Conservation (phyloP, 2,329 filamentous ascomycete genomes). For the Nemania sp. region DNA sequence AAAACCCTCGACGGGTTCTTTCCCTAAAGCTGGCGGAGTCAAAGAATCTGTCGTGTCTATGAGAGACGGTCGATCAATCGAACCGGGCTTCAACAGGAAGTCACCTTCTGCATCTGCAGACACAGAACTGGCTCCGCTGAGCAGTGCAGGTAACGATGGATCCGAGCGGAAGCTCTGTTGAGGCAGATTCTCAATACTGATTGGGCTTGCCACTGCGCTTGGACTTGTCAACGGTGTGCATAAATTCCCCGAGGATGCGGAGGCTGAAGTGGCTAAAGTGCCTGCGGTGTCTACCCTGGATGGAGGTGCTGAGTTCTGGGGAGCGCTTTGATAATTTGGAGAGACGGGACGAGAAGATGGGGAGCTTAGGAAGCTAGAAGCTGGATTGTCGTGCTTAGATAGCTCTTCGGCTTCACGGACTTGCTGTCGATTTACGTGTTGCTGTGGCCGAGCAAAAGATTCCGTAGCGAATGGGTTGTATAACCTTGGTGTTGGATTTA, state of each 20-base stretch:
- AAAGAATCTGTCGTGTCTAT: slow-evolving; percentile 58
- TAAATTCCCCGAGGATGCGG: slow-evolving; percentile 52
- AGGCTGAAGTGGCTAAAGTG: slow-evolving; percentile 55
- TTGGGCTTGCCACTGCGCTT: slow-evolving; percentile 55
- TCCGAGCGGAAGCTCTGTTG: slow-evolving; percentile 62
- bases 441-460: slow-evolving; percentile 44
- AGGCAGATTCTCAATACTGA: slow-evolving; percentile 44
- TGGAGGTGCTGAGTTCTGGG: slow-evolving; percentile 37
- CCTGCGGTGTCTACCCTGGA: slow-evolving; percentile 48
- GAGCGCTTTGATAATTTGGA: slow-evolving; percentile 47
- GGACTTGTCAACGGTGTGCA: slow-evolving; percentile 59
- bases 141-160: slow-evolving; percentile 63
- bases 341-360: slow-evolving; percentile 42
- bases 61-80: slow-evolving; percentile 48
- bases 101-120: slow-evolving; percentile 66
- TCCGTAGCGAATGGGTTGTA: slow-evolving; percentile 47
- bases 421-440: slow-evolving; percentile 40
- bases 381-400: slow-evolving; percentile 34
- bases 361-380: slow-evolving; percentile 25
- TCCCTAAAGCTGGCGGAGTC: slow-evolving; percentile 55
- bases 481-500: slow-evolving; percentile 40
- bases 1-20: slow-evolving; percentile 51
- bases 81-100: slow-evolving; percentile 55
- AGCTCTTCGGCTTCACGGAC: slow-evolving; percentile 42
- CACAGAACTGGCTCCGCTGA: slow-evolving; percentile 66